A percentile compares a stretch with the other conserved stretches of the same genome.
These are phyloP conservation scores for Lepidium sativum DNA, from an alignment of 345 rosid genomes.

Conservation along the genomic window DNA sequence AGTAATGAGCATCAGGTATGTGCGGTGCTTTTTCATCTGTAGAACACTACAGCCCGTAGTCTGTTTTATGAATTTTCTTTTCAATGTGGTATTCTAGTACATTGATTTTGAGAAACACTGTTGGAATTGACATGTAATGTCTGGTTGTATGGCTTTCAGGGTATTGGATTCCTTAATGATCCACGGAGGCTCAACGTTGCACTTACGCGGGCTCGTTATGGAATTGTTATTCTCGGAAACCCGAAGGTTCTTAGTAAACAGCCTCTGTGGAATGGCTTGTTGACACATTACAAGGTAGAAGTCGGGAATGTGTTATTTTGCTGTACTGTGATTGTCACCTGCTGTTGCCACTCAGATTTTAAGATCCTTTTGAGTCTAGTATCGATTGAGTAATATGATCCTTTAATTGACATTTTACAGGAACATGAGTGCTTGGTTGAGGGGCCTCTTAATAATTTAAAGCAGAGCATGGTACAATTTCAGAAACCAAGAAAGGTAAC, in stretches of 20 bases:
- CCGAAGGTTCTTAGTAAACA: constrained; percentile 99
- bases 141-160: constrained; percentile 41
- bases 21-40: neutral
- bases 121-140: constrained; percentile 7
- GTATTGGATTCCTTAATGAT: constrained; percentile 98
- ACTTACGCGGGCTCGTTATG: constrained; percentile 95
- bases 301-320: neutral
- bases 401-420: constrained; percentile 25
- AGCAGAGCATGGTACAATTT: constrained; percentile 99
- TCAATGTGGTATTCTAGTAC: neutral
- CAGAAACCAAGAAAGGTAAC: constrained; percentile 96
- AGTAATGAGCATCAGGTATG: constrained; percentile 99
- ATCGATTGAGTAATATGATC: neutral
- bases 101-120: constrained; percentile 1
- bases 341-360: neutral
- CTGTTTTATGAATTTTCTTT: neutral
- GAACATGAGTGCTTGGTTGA: constrained; percentile 98
- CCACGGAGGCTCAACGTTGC: constrained; percentile 99
- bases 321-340: neutral
- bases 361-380: neutral
- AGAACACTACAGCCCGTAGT: neutral
- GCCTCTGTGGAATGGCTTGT: constrained; percentile 91
- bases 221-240: constrained; percentile 95
- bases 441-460: constrained; percentile 95
- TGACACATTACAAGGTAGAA: constrained; percentile 93